Evolutionary conservation across 164 flowering plant genomes (phyloP).

Genomic region (Nymphaea thermarum): DNA sequence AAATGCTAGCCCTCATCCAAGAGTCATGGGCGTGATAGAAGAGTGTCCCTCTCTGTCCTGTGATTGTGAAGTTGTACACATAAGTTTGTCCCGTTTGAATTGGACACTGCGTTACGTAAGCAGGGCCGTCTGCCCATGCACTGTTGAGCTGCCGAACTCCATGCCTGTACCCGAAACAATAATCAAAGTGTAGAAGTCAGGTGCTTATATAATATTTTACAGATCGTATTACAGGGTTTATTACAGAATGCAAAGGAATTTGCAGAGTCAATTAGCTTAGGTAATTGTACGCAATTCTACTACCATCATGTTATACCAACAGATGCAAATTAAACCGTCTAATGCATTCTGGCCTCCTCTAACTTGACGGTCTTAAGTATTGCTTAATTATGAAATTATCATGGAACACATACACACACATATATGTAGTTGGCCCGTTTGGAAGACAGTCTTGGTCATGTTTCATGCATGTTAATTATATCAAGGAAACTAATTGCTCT

Average conservation of each 20-base stretch:
- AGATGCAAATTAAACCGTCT: too few relatives aligned
- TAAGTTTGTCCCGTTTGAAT: constrained; percentile 38
- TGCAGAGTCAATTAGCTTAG: background rate
- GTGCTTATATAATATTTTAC: background rate
- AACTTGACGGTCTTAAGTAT: too few relatives aligned
- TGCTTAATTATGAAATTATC: too few relatives aligned
- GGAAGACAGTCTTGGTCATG: background rate
- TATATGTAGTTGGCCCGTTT: background rate
- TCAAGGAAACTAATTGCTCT: too few relatives aligned
- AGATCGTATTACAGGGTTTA: background rate
- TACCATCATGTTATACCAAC: too few relatives aligned
- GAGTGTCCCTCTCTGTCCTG: constrained; percentile 51
- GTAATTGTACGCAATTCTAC: too few relatives aligned
- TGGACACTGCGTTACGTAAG: constrained; percentile 48
- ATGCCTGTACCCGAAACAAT: constrained; percentile 25
- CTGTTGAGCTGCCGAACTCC: constrained; percentile 38
- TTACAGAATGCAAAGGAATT: background rate
- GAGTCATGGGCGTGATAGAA: constrained; percentile 49
- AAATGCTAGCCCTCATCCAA: constrained; percentile 40
- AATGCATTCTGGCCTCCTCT: too few relatives aligned
- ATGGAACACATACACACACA: too few relatives aligned
- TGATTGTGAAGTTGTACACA: constrained; percentile 40
- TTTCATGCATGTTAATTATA: too few relatives aligned
- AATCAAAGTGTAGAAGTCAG: background rate
- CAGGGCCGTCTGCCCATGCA: constrained; percentile 56